phyloP scores from a whole-genome alignment of 179 eudicot species.

The Drosera spatulata region DNA sequence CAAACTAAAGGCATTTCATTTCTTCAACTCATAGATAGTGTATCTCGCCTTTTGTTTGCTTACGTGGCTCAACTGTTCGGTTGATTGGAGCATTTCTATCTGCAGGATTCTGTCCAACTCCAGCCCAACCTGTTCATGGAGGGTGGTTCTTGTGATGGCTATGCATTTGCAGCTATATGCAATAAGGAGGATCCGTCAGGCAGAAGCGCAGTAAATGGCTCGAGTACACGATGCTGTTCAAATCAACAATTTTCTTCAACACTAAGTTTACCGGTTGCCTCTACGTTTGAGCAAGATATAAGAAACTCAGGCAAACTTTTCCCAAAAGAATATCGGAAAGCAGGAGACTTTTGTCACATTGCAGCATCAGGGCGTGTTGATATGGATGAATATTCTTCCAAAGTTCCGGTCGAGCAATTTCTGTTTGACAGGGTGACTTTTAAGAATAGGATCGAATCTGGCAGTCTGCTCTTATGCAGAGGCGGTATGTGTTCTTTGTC shows the following conservation, averaged over 20 bases:
- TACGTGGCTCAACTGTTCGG: background rate
- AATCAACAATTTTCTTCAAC: constrained; percentile 41
- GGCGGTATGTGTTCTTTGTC: constrained; percentile 28
- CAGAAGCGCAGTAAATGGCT: constrained; percentile 6
- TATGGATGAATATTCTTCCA: constrained; percentile 20
- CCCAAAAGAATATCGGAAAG: constrained; percentile 24
- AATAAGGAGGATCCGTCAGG: constrained; percentile 12
- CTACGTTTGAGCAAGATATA: constrained; percentile 36
- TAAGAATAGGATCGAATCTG: constrained; percentile 63
- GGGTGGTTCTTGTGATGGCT: constrained; percentile 8
- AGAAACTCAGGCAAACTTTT: constrained; percentile 34
- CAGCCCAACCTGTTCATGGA: constrained; percentile 9
- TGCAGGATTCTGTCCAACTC: constrained; percentile 20
- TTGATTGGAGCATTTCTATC: background rate
- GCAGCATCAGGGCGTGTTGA: constrained; percentile 14
- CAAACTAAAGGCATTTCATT: background rate
- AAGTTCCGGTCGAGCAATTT: constrained; percentile 21
- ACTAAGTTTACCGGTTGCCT: constrained; percentile 18
- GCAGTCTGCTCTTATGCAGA: constrained; percentile 62
- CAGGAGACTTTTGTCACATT: constrained; percentile 7
- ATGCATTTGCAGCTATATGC: constrained; percentile 22
- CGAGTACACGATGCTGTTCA: constrained; percentile 7
- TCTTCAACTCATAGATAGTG: background rate
- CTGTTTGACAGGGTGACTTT: constrained; percentile 45
- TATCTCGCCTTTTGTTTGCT: background rate